phyloP scores from a whole-genome alignment of 495 filamentous ascomycete species.

The Platismatia glauca region DNA sequence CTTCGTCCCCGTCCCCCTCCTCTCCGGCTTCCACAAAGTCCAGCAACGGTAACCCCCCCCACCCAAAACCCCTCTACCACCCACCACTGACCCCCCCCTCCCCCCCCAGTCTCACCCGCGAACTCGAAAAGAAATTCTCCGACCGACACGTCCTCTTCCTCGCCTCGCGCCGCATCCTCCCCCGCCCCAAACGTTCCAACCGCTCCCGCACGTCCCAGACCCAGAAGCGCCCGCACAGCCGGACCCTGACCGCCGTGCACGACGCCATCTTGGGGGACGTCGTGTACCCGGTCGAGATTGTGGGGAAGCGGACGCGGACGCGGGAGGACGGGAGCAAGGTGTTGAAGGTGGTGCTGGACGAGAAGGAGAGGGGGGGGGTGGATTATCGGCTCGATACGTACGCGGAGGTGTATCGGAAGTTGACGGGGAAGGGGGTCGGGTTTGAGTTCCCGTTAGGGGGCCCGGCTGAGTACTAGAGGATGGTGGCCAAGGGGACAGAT shows the following conservation, averaged over 20 bases:
- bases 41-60: constrained; percentile 76
- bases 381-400: constrained; percentile 99
- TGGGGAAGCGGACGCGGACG: constrained; percentile 93
- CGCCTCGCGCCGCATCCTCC: constrained; percentile 95
- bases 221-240: constrained; percentile 96
- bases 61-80: background rate
- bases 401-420: constrained; percentile 91
- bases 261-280: constrained; percentile 92
- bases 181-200: constrained; percentile 90
- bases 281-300: constrained; percentile 99
- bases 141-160: constrained; percentile 99
- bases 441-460: constrained; percentile 95
- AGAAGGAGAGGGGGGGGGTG: constrained; percentile 98
- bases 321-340: constrained; percentile 96
- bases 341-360: constrained; percentile 95
- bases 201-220: constrained; percentile 87
- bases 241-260: constrained; percentile 95
- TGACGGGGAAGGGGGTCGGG: constrained; percentile 86
- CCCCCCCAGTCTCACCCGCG: constrained; percentile 77
- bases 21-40: constrained; percentile 91
- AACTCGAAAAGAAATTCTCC: constrained; percentile 99
- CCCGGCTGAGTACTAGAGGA: constrained; percentile 65
- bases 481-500: background rate
- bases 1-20: constrained; percentile 98
- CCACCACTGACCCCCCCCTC: constrained; percentile 7